A percentile compares a stretch with the other conserved stretches of the same genome.
phyloP scores from a whole-genome alignment of 1,284 basidiomycete species.

The Meira miltonrushii region DNA sequence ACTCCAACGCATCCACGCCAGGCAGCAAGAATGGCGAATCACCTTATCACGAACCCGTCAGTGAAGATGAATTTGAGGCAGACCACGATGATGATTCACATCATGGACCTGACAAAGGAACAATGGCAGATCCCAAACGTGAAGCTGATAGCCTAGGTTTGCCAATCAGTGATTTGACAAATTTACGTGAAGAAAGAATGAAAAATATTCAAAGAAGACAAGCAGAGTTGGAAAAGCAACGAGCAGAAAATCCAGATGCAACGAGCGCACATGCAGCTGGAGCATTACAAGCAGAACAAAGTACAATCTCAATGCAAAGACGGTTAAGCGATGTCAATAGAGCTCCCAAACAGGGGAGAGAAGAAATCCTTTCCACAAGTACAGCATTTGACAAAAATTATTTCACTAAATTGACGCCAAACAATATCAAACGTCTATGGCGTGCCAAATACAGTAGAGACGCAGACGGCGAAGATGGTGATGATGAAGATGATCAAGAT shows the following conservation, averaged over 20 bases:
- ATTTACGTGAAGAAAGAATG: slow-evolving; percentile 45
- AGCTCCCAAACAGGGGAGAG: slow-evolving; percentile 16
- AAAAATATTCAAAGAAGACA: slow-evolving; percentile 43
- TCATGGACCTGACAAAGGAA: slow-evolving; percentile 18
- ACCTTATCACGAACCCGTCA: slow-evolving; percentile 48
- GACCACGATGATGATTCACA: slow-evolving; percentile 29
- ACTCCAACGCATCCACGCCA: slow-evolving; percentile 26
- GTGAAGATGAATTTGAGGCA: slow-evolving; percentile 51
- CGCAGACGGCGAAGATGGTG: slow-evolving; percentile 16
- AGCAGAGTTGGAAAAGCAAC: slow-evolving; percentile 43
- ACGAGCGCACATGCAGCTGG: slow-evolving; percentile 23
- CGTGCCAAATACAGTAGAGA: slow-evolving; percentile 31
- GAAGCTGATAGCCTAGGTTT: slow-evolving; percentile 47
- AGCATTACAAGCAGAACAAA: slow-evolving; percentile 22
- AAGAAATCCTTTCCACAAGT: slow-evolving; percentile 47
- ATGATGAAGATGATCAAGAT: slow-evolving; percentile 52
- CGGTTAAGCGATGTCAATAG: not conserved
- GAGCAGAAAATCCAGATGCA: slow-evolving; percentile 32
- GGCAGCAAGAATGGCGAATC: slow-evolving; percentile 14
- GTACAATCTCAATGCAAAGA: not conserved
- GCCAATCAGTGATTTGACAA: slow-evolving; percentile 42
- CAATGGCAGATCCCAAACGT: slow-evolving; percentile 38
- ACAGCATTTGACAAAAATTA: slow-evolving; percentile 46
- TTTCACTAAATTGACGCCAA: slow-evolving; percentile 47
- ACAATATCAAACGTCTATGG: slow-evolving; percentile 46